Conservation (phyloP, 2,329 filamentous ascomycete species). For the Shiraia bambusicola region DNA sequence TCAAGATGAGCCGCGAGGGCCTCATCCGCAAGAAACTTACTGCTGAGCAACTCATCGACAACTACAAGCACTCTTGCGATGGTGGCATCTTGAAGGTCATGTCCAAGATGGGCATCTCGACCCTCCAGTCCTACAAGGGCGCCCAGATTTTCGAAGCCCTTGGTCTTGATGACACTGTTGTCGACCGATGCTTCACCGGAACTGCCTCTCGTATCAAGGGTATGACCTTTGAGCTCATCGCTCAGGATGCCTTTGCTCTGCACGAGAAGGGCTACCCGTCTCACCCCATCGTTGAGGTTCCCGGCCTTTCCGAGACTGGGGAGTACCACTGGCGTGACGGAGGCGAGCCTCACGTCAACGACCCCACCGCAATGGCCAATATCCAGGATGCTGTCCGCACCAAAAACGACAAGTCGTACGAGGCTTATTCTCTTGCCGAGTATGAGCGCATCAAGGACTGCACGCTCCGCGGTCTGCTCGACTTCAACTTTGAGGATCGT, state of each 20-base stretch:
- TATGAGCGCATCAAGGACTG: conserved; percentile 97
- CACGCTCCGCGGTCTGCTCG: conserved; percentile 88
- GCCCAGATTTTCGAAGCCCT: conserved; percentile 97
- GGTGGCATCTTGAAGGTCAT: conserved; percentile 98
- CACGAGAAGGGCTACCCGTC: conserved; percentile 92
- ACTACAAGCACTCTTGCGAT: conserved; percentile 96
- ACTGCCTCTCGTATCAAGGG: conserved; percentile 94
- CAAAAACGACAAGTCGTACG: conserved; percentile 98
- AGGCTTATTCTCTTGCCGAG: conserved; percentile 89
- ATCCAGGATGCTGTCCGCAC: conserved; percentile 94
- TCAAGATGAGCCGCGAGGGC: conserved; percentile 93
- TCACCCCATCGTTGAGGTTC: conserved; percentile 71
- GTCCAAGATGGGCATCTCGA: conserved; percentile 99
- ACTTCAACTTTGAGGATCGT: conserved; percentile 91
- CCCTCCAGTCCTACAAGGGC: conserved; percentile 93
- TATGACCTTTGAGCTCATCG: conserved; percentile 89
- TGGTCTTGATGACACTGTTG: conserved; percentile 86
- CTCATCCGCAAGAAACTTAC: conserved; percentile 87
- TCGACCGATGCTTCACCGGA: conserved; percentile 92
- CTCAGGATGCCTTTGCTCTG: conserved; percentile 90
- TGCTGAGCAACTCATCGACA: conserved; percentile 80
- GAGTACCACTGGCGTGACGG: conserved; percentile 99
- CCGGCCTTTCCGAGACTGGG: conserved; percentile 85
- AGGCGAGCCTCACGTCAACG: conserved; percentile 92
- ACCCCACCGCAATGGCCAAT: conserved; percentile 91